Evolutionary conservation across 192 early-diverging fungal species (phyloP), one percentile per base, ranked within the genome.

Genomic region (Umbelopsis isabellina): DNA sequence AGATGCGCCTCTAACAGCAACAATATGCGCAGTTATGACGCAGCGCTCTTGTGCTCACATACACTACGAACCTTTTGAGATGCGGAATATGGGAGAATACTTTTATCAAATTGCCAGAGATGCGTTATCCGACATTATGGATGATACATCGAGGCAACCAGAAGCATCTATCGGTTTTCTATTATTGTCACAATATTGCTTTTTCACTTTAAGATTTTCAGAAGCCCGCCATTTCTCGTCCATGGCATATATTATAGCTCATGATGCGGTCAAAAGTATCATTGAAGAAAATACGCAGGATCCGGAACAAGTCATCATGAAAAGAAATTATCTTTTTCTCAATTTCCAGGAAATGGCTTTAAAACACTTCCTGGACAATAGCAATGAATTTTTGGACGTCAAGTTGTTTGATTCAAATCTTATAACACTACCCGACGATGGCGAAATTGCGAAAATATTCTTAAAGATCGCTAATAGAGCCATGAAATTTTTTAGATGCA

Each of bases 71-170:
- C 3, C 16, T 30, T 30, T 33, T 12, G 55, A 61, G 18, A 11
- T 61, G 30, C 55, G 55, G 37, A 25, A 61, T 16, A 61, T 61
- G 30, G 55, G 55, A 4, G 55, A 61, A 27, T 61, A 61, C 25
- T 61, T 61, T 61, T 61, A 27, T 30, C 27, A 18, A 2, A 3
- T 61, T 16, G 30, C 55, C 33, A 61, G 55, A 61, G 55, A 61
- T 18, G 2, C 11, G 1, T 16, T 61, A 61, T 30, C 55, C 13
- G 55, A 61, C 55, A 61, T 61, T 30, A 61, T 61, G 33, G 30
- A 61, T 30, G 55, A 61, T 11, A 12, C 55, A 15, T 33, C 55
- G 3, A 25, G 15, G 12, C 16, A 25, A 61, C 37, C 30, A 3
- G 55, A 61, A 61, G 27, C 27, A 7, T 35, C 27, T 15, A 35